These are phyloP conservation scores for Hypsizygus ulmarius DNA, from an alignment of 1,284 basidiomycete species.

Conservation along the genomic window DNA sequence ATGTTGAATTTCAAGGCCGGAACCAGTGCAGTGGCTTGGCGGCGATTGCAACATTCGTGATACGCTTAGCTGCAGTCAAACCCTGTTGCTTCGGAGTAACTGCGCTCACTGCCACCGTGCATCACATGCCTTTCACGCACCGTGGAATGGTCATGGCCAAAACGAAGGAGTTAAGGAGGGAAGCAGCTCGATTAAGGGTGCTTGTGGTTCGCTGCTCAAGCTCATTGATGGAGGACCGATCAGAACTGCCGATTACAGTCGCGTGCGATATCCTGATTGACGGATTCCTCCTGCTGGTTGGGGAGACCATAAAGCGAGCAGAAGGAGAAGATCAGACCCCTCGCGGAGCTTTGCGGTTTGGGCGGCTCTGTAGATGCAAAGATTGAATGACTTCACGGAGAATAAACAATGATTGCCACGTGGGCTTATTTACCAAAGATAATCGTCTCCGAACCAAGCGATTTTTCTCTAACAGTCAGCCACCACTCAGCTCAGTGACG, in stretches of 20 bases:
- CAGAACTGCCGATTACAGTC: conserved; percentile 11
- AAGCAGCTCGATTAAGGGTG: conserved; percentile 19
- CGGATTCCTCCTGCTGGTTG: not conserved
- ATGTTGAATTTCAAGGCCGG: conserved; percentile 9
- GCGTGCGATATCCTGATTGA: conserved; percentile 11
- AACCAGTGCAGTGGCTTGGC: conserved; percentile 18
- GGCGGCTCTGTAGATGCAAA: conserved; percentile 13
- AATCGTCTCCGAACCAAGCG: conserved; percentile 22
- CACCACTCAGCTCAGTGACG: conserved; percentile 12
- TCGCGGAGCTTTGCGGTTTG: conserved; percentile 13
- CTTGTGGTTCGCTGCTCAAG: not conserved
- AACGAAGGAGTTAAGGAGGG: conserved; percentile 12
- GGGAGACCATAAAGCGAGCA: not conserved
- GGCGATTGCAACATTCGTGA: conserved; percentile 19
- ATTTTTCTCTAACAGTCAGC: not conserved
- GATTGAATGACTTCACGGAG: not conserved
- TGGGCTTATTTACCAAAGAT: conserved; percentile 19
- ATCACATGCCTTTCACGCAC: conserved; percentile 24
- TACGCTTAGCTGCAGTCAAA: conserved; percentile 8
- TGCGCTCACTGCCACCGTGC: conserved; percentile 28
- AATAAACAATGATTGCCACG: conserved; percentile 8
- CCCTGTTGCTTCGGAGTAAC: conserved; percentile 28
- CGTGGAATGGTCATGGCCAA: conserved; percentile 13
- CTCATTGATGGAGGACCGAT: conserved; percentile 15
- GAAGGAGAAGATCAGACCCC: not conserved